Conservation (phyloP, 345 rosid genomes). For the Gynandropsis gynandra region DNA sequence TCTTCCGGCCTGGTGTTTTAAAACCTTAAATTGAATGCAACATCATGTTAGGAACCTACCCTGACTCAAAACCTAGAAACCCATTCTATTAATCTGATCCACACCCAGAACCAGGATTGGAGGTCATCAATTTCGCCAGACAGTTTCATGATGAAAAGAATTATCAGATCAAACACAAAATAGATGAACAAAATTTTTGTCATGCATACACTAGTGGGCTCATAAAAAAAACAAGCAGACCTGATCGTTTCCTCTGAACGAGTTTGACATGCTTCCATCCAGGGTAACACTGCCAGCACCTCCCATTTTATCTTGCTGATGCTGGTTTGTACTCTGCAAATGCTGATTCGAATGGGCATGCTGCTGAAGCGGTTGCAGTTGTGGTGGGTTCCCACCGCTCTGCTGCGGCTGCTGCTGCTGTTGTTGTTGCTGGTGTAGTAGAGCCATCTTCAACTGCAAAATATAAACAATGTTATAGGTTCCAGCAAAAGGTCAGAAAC, state of each 20-base stretch:
- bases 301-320: constrained; percentile 85
- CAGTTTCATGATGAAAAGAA: constrained; percentile 1
- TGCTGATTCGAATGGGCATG: constrained; percentile 62
- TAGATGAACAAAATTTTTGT: background rate
- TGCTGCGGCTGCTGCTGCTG: constrained; percentile 53
- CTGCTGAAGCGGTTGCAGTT: constrained; percentile 51
- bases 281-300: constrained; percentile 54
- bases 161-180: constrained; percentile 4
- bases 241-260: constrained; percentile 96
- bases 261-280: constrained; percentile 86
- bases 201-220: too few relatives aligned
- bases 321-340: constrained; percentile 63
- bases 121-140: background rate
- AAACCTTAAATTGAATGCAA: constrained; percentile 50
- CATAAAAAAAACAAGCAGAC: constrained; percentile 30
- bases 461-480: background rate
- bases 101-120: too few relatives aligned
- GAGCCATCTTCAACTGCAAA: constrained; percentile 65
- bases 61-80: too few relatives aligned
- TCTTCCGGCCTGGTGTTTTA: constrained; percentile 88
- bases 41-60: constrained; percentile 35
- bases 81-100: too few relatives aligned
- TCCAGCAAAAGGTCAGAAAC: background rate
- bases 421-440: constrained; percentile 23
- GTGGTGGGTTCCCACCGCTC: constrained; percentile 43